These are phyloP conservation scores for Penicillium egyptiacum DNA, from an alignment of 495 filamentous ascomycete species.

Conservation along the genomic window DNA sequence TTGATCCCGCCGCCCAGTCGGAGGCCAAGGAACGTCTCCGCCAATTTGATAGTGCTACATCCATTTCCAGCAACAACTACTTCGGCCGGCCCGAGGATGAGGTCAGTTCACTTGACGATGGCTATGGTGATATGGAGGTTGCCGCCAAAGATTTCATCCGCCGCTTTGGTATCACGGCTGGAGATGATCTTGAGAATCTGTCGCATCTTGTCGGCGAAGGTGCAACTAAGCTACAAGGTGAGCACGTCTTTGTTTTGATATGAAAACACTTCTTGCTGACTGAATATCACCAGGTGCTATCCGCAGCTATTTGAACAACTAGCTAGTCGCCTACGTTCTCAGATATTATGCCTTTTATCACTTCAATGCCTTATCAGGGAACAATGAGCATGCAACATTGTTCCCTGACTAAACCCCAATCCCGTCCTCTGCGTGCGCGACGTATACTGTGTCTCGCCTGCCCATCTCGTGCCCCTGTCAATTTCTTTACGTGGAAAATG, in stretches of 20 bases:
- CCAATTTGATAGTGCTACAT: constrained; percentile 86
- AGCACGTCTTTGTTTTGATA: constrained; percentile 14
- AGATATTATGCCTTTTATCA: constrained; percentile 21
- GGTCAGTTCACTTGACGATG: constrained; percentile 56
- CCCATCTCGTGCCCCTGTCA: constrained; percentile 4
- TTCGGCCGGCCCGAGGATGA: constrained; percentile 88
- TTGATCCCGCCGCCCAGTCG: constrained; percentile 73
- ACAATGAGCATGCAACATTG: constrained; percentile 31
- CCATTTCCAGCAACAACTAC: constrained; percentile 95
- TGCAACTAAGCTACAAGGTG: constrained; percentile 75
- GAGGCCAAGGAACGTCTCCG: constrained; percentile 85
- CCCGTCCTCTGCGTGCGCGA: constrained; percentile 21
- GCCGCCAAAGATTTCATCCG: constrained; percentile 93
- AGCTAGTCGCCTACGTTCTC: constrained; percentile 22
- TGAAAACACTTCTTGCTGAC: constrained; percentile 11
- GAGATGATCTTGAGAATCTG: constrained; percentile 91
- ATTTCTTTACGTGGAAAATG: constrained; percentile 10
- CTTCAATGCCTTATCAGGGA: constrained; percentile 24
- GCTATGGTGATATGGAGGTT: constrained; percentile 83
- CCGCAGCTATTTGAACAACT: constrained; percentile 76
- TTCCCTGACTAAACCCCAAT: constrained; percentile 7
- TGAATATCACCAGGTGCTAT: constrained; percentile 58
- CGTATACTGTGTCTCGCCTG: constrained; percentile 21
- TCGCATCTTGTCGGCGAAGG: constrained; percentile 80
- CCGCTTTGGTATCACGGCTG: constrained; percentile 90